phyloP scores from a whole-genome alignment of 257 asterid genomes.

The Nicotiana undulata region DNA sequence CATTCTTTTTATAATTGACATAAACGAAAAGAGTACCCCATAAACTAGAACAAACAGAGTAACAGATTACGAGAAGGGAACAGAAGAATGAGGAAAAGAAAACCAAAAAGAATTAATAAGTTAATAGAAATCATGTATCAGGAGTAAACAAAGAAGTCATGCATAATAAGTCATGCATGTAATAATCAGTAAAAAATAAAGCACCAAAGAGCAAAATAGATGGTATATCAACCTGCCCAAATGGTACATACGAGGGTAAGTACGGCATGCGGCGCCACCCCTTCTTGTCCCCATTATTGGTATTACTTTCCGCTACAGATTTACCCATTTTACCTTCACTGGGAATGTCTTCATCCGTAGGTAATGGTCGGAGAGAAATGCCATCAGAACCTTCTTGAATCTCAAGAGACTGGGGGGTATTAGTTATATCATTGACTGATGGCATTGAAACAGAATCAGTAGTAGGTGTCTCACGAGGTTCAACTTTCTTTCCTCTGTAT shows the following conservation, averaged over 20 bases:
- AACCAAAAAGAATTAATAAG: not conserved
- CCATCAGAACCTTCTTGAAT: conserved; percentile 98
- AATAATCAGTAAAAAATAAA: not conserved
- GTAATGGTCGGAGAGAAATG: conserved; percentile 77
- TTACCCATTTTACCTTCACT: conserved; percentile 52
- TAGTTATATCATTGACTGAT: conserved; percentile 51
- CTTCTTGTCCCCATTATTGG: conserved; percentile 39
- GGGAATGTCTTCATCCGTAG: conserved; percentile 45
- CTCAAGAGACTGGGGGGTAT: conserved; percentile 82
- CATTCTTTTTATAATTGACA: not conserved
- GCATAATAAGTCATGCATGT: not conserved
- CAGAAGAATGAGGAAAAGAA: not conserved
- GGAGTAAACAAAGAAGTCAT: not conserved
- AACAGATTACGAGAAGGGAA: not conserved
- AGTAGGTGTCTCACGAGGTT: conserved; percentile 41
- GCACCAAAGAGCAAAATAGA: not conserved
- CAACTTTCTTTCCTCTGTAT: conserved; percentile 43
- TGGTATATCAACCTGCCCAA: conserved; percentile 63
- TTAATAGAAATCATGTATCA: not conserved
- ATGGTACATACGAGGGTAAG: conserved; percentile 94
- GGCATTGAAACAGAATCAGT: conserved; percentile 51
- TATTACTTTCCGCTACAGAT: conserved; percentile 29
- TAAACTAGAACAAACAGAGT: not conserved
- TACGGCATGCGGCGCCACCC: conserved; percentile 78
- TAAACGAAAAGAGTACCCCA: not conserved